Evolutionary conservation across 2,329 filamentous ascomycete species (phyloP), one percentile per base, ranked within the genome.

Genomic region (Aspergillus fijiensis): DNA sequence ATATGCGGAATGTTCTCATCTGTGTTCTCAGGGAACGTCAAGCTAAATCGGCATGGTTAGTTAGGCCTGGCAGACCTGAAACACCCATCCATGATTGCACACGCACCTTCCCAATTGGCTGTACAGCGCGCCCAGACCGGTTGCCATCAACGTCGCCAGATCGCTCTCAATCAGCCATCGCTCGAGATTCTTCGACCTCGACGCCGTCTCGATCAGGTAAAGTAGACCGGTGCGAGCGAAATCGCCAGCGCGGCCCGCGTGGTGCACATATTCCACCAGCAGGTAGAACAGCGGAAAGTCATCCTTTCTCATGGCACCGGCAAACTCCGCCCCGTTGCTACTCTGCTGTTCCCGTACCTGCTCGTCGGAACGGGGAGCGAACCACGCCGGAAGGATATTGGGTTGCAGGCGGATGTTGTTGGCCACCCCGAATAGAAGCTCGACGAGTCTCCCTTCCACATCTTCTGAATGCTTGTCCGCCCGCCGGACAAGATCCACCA

Each of bases 161-260:
- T 99, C 95, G 74, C 94, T 97, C 72, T 96, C 93, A 51, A 98
- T 92, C 65, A 99, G 91, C 95, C 95, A 99, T 70, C 92, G 90
- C 78, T 99, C 95, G 60, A 99, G 77, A 1, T 87, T 85, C 21
- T 87, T 85, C 0, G 92, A 96, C 66, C 87, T 89, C 0, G 92
- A 94, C 0, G 94, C 92, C 0, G 92, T 91, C 77, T 98, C 94
- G 67, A 98, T 96, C 61, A 99, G 91, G 77, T 99, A 99, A 7
- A 99, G 83, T 63, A 99, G 76, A 0, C 95, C 95, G 0, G 95
- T 99, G 59, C 95, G 84, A 2, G 95, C 94, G 80, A 99, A 99
- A 76, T 99, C 95, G 12, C 95, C 95, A 19, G 96, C 90, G 58
- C 94, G 89, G 48, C 95, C 95, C 72, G 97, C 94, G 66, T 96